Conservation (phyloP, 2,329 filamentous ascomycete species). For the Hymenoscyphus infarciens region DNA sequence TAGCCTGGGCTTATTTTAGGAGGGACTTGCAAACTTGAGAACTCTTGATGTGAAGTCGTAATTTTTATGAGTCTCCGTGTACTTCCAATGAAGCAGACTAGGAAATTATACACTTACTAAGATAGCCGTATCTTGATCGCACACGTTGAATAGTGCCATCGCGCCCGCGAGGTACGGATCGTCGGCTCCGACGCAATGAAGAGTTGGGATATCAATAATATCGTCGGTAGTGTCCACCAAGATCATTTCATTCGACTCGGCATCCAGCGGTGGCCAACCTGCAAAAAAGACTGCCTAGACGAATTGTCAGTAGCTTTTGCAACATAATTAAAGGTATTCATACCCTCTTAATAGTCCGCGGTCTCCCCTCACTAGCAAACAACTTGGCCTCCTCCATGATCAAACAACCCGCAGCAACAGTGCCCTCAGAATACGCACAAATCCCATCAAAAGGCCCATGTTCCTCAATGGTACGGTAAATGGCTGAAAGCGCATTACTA, state of each 20-base stretch:
- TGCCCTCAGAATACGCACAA: constrained; percentile 57
- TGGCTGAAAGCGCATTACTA: constrained; percentile 29
- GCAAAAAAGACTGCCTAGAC: constrained; percentile 45
- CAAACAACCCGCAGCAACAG: constrained; percentile 50
- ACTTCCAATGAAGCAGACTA: not conserved
- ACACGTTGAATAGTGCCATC: constrained; percentile 59
- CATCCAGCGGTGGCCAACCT: constrained; percentile 50
- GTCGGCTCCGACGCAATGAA: constrained; percentile 50
- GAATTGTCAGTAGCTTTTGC: not conserved
- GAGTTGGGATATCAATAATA: constrained; percentile 49
- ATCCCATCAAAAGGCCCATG: constrained; percentile 48
- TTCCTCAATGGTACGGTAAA: constrained; percentile 44
- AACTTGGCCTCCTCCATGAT: constrained; percentile 49
- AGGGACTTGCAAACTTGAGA: not conserved
- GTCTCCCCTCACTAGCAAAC: constrained; percentile 34
- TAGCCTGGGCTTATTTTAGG: not conserved
- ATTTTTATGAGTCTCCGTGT: too few species aligned
- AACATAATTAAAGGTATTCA: not conserved
- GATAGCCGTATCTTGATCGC: constrained; percentile 54
- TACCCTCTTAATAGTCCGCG: constrained; percentile 36
- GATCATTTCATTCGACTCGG: constrained; percentile 42
- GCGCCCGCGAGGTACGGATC: constrained; percentile 61
- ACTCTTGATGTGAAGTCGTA: not conserved
- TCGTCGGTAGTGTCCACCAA: constrained; percentile 48
- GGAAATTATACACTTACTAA: constrained; percentile 33